Evolutionary conservation across 805 yeast species (phyloP), one percentile per base, ranked within the genome.

Genomic region (Komagataella pastoris): DNA sequence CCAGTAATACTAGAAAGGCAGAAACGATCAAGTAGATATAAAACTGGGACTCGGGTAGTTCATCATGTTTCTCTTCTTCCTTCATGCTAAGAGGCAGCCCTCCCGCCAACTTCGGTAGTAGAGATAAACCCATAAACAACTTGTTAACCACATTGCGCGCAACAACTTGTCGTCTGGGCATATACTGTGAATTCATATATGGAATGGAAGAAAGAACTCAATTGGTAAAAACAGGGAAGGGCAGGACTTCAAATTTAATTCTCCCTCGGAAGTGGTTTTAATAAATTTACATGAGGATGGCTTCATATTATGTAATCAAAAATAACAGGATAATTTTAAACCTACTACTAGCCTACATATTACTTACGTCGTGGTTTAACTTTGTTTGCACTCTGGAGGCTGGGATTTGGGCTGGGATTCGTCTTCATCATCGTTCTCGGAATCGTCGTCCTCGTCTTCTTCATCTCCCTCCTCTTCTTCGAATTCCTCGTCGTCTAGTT

Each of bases 321-420:
- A 7, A 24, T 46, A 46, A 21, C 23, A 21, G 24, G 24, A 7
- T 4, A 7, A 46, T 17, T 21, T 21, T 21, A 46, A 46, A 46
- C n/a, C 19, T 19, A 18, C 47, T 17, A 44, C 19, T 17, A 48
- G 14, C 24, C 12, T 14, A 48, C 6, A 49, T 30, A 40, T 19
- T 17, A 17, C 48, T 12, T 40, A 21, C 24, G 17, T 36, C 10
- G 23, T 21, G 18, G 21, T 21, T 43, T 40, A 51, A 17, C 49
- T 48, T 62, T 85, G 91, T 60, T 83, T 79, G 66, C 93, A 85
- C 65, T 85, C 91, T 45, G 88, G 85, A 24, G 89, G 85, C 59
- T 79, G 78, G 57, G 80, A 76, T 64, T 77, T 74, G 44, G 72
- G 72, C 44, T 57, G 61, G 24, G 65, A 71, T 5, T 56, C 56